These are phyloP conservation scores for Pichia manshurica DNA, from an alignment of 805 yeast species.

Conservation along the genomic window DNA sequence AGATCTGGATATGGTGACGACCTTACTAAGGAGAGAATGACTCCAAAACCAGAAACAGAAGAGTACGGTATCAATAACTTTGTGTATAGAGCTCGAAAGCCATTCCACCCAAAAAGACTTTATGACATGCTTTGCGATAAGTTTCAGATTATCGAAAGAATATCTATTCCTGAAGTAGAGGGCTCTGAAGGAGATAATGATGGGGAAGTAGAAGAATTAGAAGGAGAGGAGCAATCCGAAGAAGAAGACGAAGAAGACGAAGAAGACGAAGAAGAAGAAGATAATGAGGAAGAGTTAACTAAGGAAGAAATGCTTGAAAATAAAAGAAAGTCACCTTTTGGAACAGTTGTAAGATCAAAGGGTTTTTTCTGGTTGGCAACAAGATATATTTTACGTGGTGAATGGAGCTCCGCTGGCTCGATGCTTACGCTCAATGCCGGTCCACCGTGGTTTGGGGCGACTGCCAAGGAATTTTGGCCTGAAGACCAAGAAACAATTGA, in stretches of 20 bases:
- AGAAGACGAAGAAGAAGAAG: slow-evolving; percentile 50
- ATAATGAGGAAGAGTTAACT: slow-evolving; percentile 38
- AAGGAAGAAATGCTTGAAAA: slow-evolving; percentile 46
- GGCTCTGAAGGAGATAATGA: slow-evolving; percentile 10
- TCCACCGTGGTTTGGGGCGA: slow-evolving; percentile 9
- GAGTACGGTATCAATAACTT: slow-evolving; percentile 43
- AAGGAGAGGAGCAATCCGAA: slow-evolving; percentile 14
- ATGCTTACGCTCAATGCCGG: slow-evolving; percentile 10
- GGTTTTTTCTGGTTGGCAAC: slow-evolving; percentile 12
- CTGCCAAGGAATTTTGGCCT: slow-evolving; percentile 5
- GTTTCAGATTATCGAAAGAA: slow-evolving; percentile 27
- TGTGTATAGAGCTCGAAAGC: slow-evolving; percentile 36
- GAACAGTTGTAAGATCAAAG: slow-evolving; percentile 9
- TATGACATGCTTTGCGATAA: slow-evolving; percentile 33
- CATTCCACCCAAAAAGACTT: slow-evolving; percentile 42
- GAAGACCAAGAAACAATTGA: not conserved
- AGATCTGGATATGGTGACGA: slow-evolving; percentile 31
- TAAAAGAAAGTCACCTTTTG: slow-evolving; percentile 8
- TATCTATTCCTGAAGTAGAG: slow-evolving; percentile 18
- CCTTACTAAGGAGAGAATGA: slow-evolving; percentile 17
- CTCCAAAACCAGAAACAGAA: slow-evolving; percentile 43
- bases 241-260: slow-evolving; percentile 54
- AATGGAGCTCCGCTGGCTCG: slow-evolving; percentile 15
- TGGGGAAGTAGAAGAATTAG: not conserved
- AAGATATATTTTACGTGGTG: slow-evolving; percentile 14